Evolutionary conservation across 2,329 filamentous ascomycete species (phyloP).

Genomic region (Aspergillus jensenii): DNA sequence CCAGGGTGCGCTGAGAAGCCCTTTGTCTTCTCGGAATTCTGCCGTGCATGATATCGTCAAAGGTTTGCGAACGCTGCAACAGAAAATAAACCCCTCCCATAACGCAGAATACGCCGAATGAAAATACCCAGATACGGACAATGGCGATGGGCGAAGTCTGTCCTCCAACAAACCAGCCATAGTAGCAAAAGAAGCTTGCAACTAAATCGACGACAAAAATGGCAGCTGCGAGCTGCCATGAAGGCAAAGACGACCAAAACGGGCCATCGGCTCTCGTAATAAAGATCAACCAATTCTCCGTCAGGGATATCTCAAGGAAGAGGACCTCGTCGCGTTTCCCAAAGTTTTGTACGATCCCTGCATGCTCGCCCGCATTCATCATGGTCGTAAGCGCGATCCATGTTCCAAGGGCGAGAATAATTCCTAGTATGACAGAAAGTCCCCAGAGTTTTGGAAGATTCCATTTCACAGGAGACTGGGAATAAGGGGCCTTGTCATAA

Average conservation of each 20-base stretch:
- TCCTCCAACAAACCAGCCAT: slow-evolving; percentile 74
- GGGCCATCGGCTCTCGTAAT: slow-evolving; percentile 91
- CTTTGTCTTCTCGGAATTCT: slow-evolving; percentile 70
- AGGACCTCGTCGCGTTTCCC: slow-evolving; percentile 78
- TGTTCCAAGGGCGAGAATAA: slow-evolving; percentile 77
- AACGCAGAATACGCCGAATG: slow-evolving; percentile 83
- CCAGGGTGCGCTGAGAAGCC: slow-evolving; percentile 75
- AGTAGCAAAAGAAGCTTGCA: slow-evolving; percentile 81
- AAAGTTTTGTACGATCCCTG: slow-evolving; percentile 87
- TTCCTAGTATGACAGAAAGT: slow-evolving; percentile 80
- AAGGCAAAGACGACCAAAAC: slow-evolving; percentile 87
- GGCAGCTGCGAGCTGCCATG: slow-evolving; percentile 60
- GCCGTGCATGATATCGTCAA: slow-evolving; percentile 92
- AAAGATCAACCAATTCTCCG: slow-evolving; percentile 96
- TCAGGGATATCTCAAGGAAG: slow-evolving; percentile 86
- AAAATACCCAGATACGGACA: slow-evolving; percentile 88
- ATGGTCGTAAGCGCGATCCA: slow-evolving; percentile 91
- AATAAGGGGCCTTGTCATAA: slow-evolving; percentile 89
- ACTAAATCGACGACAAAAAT: slow-evolving; percentile 69
- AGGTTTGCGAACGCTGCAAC: slow-evolving; percentile 75
- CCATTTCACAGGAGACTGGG: slow-evolving; percentile 87
- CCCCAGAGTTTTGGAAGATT: slow-evolving; percentile 93
- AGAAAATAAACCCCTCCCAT: slow-evolving; percentile 78
- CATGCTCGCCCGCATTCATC: slow-evolving; percentile 64
- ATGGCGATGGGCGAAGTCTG: slow-evolving; percentile 78